These are phyloP conservation scores for Ploettnerulaceae sp. DNA, from an alignment of 2,329 filamentous ascomycete species.

Conservation along the genomic window DNA sequence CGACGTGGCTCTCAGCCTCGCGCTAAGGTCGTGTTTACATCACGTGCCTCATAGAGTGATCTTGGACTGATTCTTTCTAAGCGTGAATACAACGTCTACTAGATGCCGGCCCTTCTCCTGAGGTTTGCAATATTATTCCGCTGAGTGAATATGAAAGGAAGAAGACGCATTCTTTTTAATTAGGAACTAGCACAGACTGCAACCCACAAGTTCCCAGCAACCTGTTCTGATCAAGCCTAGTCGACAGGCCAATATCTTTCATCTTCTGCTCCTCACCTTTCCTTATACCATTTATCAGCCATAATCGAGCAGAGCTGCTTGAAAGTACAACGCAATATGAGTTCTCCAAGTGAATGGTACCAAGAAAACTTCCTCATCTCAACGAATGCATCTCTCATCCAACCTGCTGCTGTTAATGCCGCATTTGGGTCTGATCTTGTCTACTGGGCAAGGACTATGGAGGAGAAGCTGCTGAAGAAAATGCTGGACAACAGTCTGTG, in stretches of 20 bases:
- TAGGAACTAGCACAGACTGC: no score
- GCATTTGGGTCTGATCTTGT: conserved; percentile 52
- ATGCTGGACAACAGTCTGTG: conserved; percentile 56
- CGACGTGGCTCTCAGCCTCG: background rate
- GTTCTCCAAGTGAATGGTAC: conserved; percentile 39
- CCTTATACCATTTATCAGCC: background rate
- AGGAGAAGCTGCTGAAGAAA: conserved; percentile 44
- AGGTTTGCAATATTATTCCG: no score
- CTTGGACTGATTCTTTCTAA: no score
- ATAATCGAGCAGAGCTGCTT: background rate
- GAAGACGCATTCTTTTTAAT: no score
- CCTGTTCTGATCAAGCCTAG: no score
- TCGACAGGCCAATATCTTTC: no score
- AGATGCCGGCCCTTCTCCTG: no score
- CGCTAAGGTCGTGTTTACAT: background rate
- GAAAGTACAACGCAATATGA: no score
- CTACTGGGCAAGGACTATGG: conserved; percentile 55
- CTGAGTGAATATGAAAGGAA: no score
- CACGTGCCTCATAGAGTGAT: no score
- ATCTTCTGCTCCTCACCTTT: background rate
- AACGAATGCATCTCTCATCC: conserved; percentile 52
- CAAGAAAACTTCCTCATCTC: conserved; percentile 55
- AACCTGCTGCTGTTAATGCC: conserved; percentile 48
- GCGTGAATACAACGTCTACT: no score
- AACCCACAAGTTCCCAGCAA: no score